Evolutionary conservation across 768 basidiomycete genomes (phyloP).

Genomic region (Russula foetens): DNA sequence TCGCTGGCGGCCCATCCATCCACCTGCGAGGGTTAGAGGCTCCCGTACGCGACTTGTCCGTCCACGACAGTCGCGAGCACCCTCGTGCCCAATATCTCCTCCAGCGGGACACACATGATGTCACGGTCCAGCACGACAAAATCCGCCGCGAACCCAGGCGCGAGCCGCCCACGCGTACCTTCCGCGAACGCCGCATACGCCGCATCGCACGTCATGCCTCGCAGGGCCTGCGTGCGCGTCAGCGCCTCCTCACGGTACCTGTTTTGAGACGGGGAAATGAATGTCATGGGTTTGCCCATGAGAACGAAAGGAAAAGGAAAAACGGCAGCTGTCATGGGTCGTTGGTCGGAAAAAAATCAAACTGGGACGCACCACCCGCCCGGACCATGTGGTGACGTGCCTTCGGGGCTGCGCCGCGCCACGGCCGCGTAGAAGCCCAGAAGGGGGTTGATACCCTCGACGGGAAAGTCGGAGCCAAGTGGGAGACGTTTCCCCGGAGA

Average conservation of each 20-base stretch:
- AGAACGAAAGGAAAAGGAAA: not conserved
- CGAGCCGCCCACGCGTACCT: conserved; percentile 59
- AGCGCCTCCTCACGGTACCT: conserved; percentile 77
- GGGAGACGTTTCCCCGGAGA: conserved; percentile 55
- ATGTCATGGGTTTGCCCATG: too few relatives aligned
- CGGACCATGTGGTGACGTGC: conserved; percentile 73
- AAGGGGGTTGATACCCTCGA: conserved; percentile 85
- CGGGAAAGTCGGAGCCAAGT: conserved; percentile 90
- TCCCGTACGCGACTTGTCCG: conserved; percentile 59
- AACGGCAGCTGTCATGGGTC: too few relatives aligned
- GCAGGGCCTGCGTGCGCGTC: conserved; percentile 73
- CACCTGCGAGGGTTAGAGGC: conserved; percentile 20
- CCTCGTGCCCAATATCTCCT: conserved; percentile 56
- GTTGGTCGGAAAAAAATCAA: not conserved
- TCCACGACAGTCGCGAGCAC: conserved; percentile 72
- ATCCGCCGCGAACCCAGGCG: conserved; percentile 76
- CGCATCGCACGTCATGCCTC: conserved; percentile 85
- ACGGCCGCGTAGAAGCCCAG: conserved; percentile 87
- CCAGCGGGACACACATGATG: conserved; percentile 56
- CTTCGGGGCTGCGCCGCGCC: conserved; percentile 57
- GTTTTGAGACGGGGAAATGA: not conserved
- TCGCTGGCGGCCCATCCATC: too few relatives aligned
- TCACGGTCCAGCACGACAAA: conserved; percentile 78
- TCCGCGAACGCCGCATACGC: conserved; percentile 85
- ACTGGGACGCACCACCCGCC: conserved; percentile 62